Evolutionary conservation across 192 early-diverging fungal genomes (phyloP).

Genomic region (Linderina pennispora): DNA sequence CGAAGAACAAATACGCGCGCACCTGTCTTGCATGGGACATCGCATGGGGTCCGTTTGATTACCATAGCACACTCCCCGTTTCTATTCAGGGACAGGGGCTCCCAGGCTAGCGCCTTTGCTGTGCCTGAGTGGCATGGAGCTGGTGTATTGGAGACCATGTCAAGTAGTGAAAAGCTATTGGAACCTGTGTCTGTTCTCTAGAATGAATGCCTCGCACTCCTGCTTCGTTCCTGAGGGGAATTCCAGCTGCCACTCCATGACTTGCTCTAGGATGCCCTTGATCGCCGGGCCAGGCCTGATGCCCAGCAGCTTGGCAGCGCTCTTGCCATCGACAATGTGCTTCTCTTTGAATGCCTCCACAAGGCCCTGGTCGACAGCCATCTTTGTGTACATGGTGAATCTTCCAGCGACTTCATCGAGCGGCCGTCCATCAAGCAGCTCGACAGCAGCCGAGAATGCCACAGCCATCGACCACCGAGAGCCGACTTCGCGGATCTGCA

Average conservation of each 20-base stretch:
- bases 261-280: slow-evolving; percentile 50
- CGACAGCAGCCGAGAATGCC: slow-evolving; percentile 45
- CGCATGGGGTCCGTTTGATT: too few species aligned
- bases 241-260: slow-evolving; percentile 84
- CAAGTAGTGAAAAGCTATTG: too few species aligned
- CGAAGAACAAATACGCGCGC: too few species aligned
- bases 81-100: too few species aligned
- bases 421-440: slow-evolving; percentile 12
- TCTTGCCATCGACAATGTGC: slow-evolving; percentile 55
- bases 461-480: slow-evolving; percentile 50
- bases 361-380: slow-evolving; percentile 9
- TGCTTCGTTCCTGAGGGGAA: slow-evolving; percentile 56
- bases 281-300: slow-evolving; percentile 71
- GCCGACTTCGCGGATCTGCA: slow-evolving; percentile 55
- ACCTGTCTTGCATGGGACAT: too few species aligned
- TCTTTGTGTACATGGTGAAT: slow-evolving; percentile 17
- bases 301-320: slow-evolving; percentile 51
- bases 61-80: too few species aligned
- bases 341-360: slow-evolving; percentile 28
- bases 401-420: slow-evolving; percentile 3
- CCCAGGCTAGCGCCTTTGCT: too few species aligned
- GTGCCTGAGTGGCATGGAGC: too few species aligned
- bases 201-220: slow-evolving; percentile 58
- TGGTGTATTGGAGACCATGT: too few species aligned
- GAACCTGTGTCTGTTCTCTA: too few species aligned